phyloP scores from a whole-genome alignment of 2,329 filamentous ascomycete genomes.

The Neofusicoccum sp. region DNA sequence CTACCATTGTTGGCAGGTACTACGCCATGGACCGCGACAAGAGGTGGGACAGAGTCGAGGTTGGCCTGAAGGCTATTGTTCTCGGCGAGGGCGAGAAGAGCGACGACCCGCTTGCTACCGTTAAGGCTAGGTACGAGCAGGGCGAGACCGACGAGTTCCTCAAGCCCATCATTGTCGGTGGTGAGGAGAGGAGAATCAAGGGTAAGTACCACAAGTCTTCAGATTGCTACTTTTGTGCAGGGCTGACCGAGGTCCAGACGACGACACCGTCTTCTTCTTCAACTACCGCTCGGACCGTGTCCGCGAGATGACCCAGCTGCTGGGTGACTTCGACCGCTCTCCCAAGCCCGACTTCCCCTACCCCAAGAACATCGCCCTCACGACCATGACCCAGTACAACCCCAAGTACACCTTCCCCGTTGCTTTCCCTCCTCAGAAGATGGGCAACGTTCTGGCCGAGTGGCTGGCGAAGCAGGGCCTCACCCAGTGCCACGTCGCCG shows the following conservation, averaged over 20 bases:
- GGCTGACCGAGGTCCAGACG: slow-evolving; percentile 58
- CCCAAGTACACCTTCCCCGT: slow-evolving; percentile 87
- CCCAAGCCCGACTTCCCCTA: slow-evolving; percentile 89
- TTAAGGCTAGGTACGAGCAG: slow-evolving; percentile 85
- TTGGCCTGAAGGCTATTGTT: slow-evolving; percentile 85
- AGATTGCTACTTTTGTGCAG: slow-evolving; percentile 27
- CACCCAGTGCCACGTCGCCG: slow-evolving; percentile 93
- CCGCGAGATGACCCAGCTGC: slow-evolving; percentile 90
- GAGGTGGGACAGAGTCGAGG: slow-evolving; percentile 93
- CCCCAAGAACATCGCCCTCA: slow-evolving; percentile 83
- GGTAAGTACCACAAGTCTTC: slow-evolving; percentile 53
- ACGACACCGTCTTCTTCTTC: slow-evolving; percentile 98
- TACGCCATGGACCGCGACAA: slow-evolving; percentile 99
- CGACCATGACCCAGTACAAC: slow-evolving; percentile 99
- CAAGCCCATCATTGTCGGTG: slow-evolving; percentile 94
- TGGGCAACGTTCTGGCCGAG: slow-evolving; percentile 98
- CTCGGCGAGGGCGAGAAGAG: slow-evolving; percentile 84
- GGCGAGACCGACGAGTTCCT: slow-evolving; percentile 96
- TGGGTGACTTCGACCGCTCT: slow-evolving; percentile 90
- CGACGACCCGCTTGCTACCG: slow-evolving; percentile 80
- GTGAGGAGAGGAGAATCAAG: slow-evolving; percentile 82
- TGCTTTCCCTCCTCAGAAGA: slow-evolving; percentile 91
- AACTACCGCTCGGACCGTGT: slow-evolving; percentile 99
- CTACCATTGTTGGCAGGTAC: slow-evolving; percentile 93
- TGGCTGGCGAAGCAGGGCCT: slow-evolving; percentile 88